Base-by-base conservation (phyloP, 2,329 filamentous ascomycete genomes). In the Apiospora saccharicola region DNA sequence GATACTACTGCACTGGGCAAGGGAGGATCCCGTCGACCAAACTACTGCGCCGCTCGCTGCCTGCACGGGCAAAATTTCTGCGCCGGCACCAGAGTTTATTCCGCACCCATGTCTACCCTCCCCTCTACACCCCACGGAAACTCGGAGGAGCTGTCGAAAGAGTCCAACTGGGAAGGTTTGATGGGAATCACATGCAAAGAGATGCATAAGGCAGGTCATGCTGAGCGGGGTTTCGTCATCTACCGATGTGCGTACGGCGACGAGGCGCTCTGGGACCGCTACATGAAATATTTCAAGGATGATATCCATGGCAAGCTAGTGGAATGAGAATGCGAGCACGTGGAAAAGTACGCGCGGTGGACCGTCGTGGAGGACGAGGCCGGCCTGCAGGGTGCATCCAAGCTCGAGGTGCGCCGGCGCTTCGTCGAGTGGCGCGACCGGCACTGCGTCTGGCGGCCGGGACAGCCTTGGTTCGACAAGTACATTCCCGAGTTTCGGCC, bases 171-270 rank as follows among this genome's bases (percentile, higher is more conserved):
- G 26, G 26, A 30, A 30, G 26, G 26, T 30, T 30, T 30, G 26
- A 30, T 30, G 26, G 26, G 26, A 2, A 30, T 30, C 26, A 30
- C 26, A 30, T 30, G 26, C 26, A 30, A 30, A 30, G 26, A 30
- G 26, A 30, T 30, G 26, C 26, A 30, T 30, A 30, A 30, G 26
- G 26, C 26, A 30, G 26, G 4, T 30, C 26, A 30, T 30, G 26
- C 26, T 30, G 26, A 30, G 26, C 4, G 26, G 26, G 26, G 26
- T 30, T 30, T 30, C 26, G 26, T 30, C 7, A 43, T 67, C 19
- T 67, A 67, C 61, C 61, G 61, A 22, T 61, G 51, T n/a, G 30
- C 61, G 61, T 67, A 67, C 34, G 61, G 61, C 61, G 34, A 67
- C 34, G 61, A 67, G 6, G 34, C 30, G 61, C 19, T n/a, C 61